Conservation (phyloP, 2,329 filamentous ascomycete species). For the Xylaria hypoxylon region DNA sequence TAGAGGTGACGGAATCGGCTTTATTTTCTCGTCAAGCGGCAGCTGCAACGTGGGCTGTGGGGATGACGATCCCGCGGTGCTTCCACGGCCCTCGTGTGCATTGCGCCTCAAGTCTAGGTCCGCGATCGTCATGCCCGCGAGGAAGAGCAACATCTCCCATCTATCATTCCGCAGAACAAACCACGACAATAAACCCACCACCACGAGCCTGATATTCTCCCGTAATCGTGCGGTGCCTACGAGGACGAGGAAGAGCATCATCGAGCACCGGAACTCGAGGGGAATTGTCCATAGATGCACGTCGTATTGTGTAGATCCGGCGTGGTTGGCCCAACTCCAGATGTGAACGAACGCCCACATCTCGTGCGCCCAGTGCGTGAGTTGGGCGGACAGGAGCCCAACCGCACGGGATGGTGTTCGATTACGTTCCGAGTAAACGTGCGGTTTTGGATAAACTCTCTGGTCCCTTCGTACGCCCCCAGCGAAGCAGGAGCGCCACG, state of each 20-base stretch:
- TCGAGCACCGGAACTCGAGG: conserved; percentile 68
- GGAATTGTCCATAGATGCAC: conserved; percentile 73
- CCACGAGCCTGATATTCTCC: conserved; percentile 56
- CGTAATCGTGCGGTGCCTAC: conserved; percentile 62
- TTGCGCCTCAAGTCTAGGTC: conserved; percentile 65
- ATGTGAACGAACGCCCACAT: conserved; percentile 64
- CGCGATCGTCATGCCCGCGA: conserved; percentile 65
- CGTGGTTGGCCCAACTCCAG: conserved; percentile 62
- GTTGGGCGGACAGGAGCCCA: conserved; percentile 56
- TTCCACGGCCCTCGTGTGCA: conserved; percentile 51
- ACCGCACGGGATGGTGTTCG: conserved; percentile 59
- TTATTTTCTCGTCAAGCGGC: conserved; percentile 41
- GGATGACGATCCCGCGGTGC: conserved; percentile 1
- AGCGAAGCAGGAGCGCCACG: conserved; percentile 57
- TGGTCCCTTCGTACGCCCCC: conserved; percentile 62
- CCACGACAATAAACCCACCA: conserved; percentile 56
- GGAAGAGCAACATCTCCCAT: conserved; percentile 69
- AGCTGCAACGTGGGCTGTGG: conserved; percentile 39
- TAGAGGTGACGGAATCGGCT: conserved; percentile 18
- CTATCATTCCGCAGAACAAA: conserved; percentile 61
- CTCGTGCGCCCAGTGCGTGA: conserved; percentile 59
- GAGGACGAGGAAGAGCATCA: conserved; percentile 67
- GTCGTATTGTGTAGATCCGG: conserved; percentile 64
- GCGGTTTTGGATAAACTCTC: conserved; percentile 58
- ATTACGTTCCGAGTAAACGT: conserved; percentile 61